Conservation (phyloP, 768 basidiomycete genomes). For the Sarcodon aspratus region DNA sequence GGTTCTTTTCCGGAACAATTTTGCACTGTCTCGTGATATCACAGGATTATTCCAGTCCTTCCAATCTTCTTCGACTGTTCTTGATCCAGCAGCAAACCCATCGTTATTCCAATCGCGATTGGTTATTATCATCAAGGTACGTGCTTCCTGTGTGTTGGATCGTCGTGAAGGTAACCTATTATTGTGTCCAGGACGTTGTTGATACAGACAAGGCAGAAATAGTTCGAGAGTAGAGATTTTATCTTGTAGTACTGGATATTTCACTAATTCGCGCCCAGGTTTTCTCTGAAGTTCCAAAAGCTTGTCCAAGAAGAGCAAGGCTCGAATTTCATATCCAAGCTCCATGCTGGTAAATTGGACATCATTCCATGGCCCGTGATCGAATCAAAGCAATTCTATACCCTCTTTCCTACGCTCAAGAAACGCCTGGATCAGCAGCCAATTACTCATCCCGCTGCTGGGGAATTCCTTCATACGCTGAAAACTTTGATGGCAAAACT, state of each 20-base stretch:
- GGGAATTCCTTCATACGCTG: conserved; percentile 42
- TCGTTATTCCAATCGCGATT: conserved; percentile 47
- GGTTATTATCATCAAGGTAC: conserved; percentile 52
- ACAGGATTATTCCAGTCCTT: conserved; percentile 52
- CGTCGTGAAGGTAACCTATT: neutral
- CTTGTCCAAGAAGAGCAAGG: conserved; percentile 52
- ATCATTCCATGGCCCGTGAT: conserved; percentile 65
- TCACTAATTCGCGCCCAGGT: conserved; percentile 20
- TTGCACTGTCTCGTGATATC: conserved; percentile 51
- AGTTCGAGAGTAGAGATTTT: conserved; percentile 31
- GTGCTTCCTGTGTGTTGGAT: no score
- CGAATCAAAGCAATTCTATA: conserved; percentile 49
- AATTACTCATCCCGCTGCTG: conserved; percentile 37
- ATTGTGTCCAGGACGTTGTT: conserved; percentile 40
- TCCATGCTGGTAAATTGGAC: conserved; percentile 41
- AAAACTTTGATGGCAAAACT: conserved; percentile 61
- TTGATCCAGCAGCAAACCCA: conserved; percentile 49
- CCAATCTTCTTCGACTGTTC: conserved; percentile 43
- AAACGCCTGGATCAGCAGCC: conserved; percentile 34
- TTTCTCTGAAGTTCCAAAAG: conserved; percentile 43
- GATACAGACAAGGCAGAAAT: conserved; percentile 52
- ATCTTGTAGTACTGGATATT: no score
- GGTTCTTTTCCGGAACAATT: conserved; percentile 59
- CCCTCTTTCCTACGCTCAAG: conserved; percentile 37
- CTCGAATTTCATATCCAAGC: conserved; percentile 48